Evolutionary conservation across 441 rosid species (phyloP).

Genomic region (Raphanus hybrid): DNA sequence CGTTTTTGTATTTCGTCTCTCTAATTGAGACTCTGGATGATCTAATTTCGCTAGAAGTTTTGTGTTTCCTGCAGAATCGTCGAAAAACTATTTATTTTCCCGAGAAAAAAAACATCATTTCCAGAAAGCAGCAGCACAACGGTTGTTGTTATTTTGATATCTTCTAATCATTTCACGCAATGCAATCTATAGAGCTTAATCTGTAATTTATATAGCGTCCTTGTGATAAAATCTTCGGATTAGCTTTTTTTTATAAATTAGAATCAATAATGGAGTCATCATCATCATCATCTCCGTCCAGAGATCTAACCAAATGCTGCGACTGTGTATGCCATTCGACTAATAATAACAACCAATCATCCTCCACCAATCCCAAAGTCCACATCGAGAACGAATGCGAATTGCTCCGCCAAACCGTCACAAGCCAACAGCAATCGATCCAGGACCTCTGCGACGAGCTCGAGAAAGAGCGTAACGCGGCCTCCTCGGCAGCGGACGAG

Average conservation of each 20-base stretch:
- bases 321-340: constrained; percentile 55
- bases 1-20: background rate
- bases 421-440: constrained; percentile 66
- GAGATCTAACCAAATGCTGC: constrained; percentile 54
- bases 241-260: background rate
- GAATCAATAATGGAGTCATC: background rate
- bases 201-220: background rate
- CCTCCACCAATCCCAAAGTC: constrained; percentile 49
- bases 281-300: constrained; percentile 40
- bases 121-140: background rate
- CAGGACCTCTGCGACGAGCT: constrained; percentile 66
- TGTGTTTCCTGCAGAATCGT: constrained; percentile 22
- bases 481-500: constrained; percentile 85
- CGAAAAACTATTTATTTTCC: background rate
- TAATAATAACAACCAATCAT: background rate
- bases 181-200: background rate
- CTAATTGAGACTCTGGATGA: background rate
- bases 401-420: constrained; percentile 74
- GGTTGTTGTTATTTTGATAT: background rate
- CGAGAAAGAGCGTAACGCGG: constrained; percentile 88
- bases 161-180: background rate
- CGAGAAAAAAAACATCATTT: background rate
- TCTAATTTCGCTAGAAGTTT: background rate
- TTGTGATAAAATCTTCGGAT: background rate
- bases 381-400: constrained; percentile 74